Base-by-base conservation (phyloP, 345 rosid species). In the Gossypium longicalyx region DNA sequence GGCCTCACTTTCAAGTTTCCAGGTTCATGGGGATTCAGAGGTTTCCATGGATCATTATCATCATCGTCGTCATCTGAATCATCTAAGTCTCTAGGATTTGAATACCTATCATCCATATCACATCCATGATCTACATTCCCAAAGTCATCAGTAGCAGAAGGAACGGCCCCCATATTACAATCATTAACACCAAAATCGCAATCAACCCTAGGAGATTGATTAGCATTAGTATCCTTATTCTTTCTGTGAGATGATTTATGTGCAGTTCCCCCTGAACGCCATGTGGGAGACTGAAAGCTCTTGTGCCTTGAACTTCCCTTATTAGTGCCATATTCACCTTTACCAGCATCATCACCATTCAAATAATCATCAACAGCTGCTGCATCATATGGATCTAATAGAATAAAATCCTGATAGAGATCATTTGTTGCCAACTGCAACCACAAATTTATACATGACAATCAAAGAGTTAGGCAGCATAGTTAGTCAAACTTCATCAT, bases 1-100 rank as follows among this genome's bases (percentile, higher is more conserved):
- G 97, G 93, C 82, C 83, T 93, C 80, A 90, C 88, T 90, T 89
- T 93, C 82, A 93, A 80, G 75, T 82, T 90, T 89, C 99, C 98
- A 34, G 89, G 86, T 80, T 91, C 99, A 85, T 95, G 92, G 61
- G 98, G 98, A 85, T 90, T 90, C 78, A 95, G 72, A 79, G 93
- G 94, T 80, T 91, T 90, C 98, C 99, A 95, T 12, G 94, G 99
- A 84, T 95, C 94, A 70, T 84, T 86, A 56, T 88, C 87, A 48
- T 85, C 88, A 20, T 85, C 87, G 7, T 34, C 87, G 67, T 79
- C 83, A 80, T 91, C 96, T 60, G 89, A 80, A 76, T 87, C 89
- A 74, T 85, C 88, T 54, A 72, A 52, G 79, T 85, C 79, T 80
- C 81, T 64, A 63, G 90, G 80, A 66, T 82, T 92, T 74, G 86